phyloP scores from a whole-genome alignment of 345 rosid genomes.

The Populus nigra region DNA sequence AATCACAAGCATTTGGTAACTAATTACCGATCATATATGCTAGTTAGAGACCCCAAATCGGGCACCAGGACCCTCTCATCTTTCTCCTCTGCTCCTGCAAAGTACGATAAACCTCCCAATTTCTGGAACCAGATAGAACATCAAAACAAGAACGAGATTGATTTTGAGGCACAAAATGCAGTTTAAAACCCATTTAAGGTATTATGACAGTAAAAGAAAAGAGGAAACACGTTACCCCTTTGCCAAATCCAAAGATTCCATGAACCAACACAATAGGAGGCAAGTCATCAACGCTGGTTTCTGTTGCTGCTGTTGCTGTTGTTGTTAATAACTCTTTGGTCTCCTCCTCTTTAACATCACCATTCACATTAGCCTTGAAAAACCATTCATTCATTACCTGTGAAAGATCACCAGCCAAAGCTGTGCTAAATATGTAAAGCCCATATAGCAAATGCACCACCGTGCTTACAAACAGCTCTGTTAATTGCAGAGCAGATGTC shows the following conservation, averaged over 20 bases:
- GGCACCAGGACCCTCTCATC: slow-evolving; percentile 95
- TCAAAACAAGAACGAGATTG: slow-evolving; percentile 1
- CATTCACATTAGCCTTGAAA: slow-evolving; percentile 46
- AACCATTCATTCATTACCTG: slow-evolving; percentile 48
- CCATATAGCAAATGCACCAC: slow-evolving; percentile 73
- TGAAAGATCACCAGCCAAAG: slow-evolving; percentile 84
- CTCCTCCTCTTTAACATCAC: slow-evolving; percentile 39
- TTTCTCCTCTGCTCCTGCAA: slow-evolving; percentile 97
- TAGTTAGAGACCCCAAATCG: slow-evolving; percentile 93
- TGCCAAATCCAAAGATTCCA: slow-evolving; percentile 98
- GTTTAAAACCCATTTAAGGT: neutral
- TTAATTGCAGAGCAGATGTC: slow-evolving; percentile 58
- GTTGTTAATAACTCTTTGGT: neutral
- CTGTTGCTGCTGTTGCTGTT: neutral
- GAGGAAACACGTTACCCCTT: slow-evolving; percentile 57
- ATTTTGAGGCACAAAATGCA: neutral
- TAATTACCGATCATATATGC: slow-evolving; percentile 77
- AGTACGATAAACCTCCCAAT: slow-evolving; percentile 88
- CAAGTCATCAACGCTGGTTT: slow-evolving; percentile 32
- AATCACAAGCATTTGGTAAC: neutral
- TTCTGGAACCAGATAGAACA: slow-evolving; percentile 44
- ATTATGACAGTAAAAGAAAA: neutral
- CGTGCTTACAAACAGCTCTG: slow-evolving; percentile 77
- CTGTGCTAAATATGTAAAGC: slow-evolving; percentile 80
- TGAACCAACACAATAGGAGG: slow-evolving; percentile 94